Conservation (phyloP, 1,284 basidiomycete species). For the Phellinidium pouzarii region DNA sequence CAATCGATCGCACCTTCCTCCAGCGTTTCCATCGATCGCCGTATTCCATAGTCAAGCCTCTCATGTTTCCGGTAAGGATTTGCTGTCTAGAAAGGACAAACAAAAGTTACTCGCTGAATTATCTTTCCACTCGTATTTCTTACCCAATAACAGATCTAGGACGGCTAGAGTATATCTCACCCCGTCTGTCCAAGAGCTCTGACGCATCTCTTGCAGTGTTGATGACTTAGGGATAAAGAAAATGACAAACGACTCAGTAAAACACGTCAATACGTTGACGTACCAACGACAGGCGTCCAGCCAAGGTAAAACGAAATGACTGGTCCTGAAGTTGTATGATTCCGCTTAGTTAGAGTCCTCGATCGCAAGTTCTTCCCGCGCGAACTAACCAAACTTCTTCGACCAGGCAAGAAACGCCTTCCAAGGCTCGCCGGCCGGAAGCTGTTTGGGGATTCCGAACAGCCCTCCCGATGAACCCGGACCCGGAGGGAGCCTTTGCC, state of each 20-base stretch:
- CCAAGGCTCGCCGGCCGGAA: not conserved
- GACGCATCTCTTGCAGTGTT: constrained; percentile 26
- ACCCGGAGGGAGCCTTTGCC: constrained; percentile 1
- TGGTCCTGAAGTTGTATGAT: not conserved
- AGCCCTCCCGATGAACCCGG: not conserved
- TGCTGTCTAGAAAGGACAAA: constrained; percentile 6
- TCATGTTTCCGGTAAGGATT: constrained; percentile 21
- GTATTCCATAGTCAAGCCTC: constrained; percentile 18
- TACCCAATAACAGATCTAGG: constrained; percentile 31
- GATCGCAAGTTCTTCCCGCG: not conserved
- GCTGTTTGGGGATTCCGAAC: constrained; percentile 1
- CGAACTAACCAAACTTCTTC: not conserved
- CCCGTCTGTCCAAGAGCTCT: constrained; percentile 32
- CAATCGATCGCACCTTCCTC: constrained; percentile 17
- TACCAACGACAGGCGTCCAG: not conserved
- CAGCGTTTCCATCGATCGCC: constrained; percentile 19
- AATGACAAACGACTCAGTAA: not conserved
- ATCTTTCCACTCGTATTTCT: constrained; percentile 12
- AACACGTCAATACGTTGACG: not conserved
- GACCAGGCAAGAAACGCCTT: constrained; percentile 4
- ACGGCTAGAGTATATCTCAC: constrained; percentile 34
- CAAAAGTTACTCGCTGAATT: not conserved
- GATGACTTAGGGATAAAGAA: constrained; percentile 23
- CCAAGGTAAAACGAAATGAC: constrained; percentile 5
- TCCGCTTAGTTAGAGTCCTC: not conserved